Percentiles rank a stretch among this genome's conserved stretches.
Evolutionary conservation across 1,284 basidiomycete genomes (phyloP).

Genomic region (Xerocomus nothofagi): DNA sequence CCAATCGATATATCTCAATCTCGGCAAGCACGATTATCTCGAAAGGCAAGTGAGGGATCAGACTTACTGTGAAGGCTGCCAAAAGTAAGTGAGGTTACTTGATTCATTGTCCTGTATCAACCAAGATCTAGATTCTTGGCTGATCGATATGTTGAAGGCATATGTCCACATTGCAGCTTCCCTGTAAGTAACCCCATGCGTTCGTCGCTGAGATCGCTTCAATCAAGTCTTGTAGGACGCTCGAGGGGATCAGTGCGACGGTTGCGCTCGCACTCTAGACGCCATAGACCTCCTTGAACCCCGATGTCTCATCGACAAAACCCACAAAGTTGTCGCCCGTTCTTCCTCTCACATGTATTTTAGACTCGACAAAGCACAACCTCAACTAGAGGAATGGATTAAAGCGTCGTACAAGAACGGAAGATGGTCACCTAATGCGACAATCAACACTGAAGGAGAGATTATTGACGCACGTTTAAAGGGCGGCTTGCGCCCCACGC

Average conservation of each 20-base stretch:
- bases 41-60: conserved; percentile 86
- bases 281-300: conserved; percentile 94
- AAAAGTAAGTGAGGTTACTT: conserved; percentile 53
- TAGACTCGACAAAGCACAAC: conserved; percentile 83
- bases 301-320: conserved; percentile 87
- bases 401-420: conserved; percentile 77
- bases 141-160: conserved; percentile 94
- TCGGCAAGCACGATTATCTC: conserved; percentile 76
- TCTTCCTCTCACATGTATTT: conserved; percentile 95
- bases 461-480: conserved; percentile 91
- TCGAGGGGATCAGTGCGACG: conserved; percentile 98
- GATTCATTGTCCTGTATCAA: neutral
- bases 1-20: conserved; percentile 84
- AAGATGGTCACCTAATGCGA: conserved; percentile 91
- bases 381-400: conserved; percentile 88
- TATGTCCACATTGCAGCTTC: conserved; percentile 87
- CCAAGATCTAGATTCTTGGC: conserved; percentile 73
- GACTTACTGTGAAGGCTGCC: conserved; percentile 90
- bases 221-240: conserved; percentile 65
- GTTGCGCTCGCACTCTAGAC: conserved; percentile 90
- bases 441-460: conserved; percentile 84
- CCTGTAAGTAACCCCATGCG: conserved; percentile 50
- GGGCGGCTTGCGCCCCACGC: conserved; percentile 84
- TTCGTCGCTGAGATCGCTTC: neutral
- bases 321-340: conserved; percentile 74